These are phyloP conservation scores for Botrytis tulipae DNA, from an alignment of 2,329 filamentous ascomycete species.

Conservation along the genomic window DNA sequence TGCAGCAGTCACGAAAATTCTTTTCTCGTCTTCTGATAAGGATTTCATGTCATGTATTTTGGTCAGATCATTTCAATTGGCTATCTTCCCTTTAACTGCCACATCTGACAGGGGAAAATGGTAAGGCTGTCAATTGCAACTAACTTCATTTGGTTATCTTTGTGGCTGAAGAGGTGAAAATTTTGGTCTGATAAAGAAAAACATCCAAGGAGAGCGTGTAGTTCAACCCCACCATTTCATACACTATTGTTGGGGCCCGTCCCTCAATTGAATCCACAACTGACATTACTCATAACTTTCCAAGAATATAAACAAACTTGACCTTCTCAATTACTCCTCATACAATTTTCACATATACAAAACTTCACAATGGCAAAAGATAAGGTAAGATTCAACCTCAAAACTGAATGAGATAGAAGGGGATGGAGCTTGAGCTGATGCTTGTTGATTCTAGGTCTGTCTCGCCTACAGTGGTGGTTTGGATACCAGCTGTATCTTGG, in stretches of 20 bases:
- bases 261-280: constrained; percentile 16
- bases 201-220: not conserved
- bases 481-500: constrained; percentile 46
- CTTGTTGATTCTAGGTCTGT: constrained; percentile 39
- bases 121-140: not conserved
- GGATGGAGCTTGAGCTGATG: constrained; percentile 24
- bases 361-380: constrained; percentile 33
- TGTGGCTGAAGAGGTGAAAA: constrained; percentile 21
- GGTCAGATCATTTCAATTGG: constrained; percentile 10
- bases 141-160: constrained; percentile 25
- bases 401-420: not conserved
- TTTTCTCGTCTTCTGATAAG: constrained; percentile 13
- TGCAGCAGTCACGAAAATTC: constrained; percentile 9
- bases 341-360: not conserved
- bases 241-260: not conserved
- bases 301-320: not conserved
- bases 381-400: constrained; percentile 26
- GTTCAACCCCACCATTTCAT: constrained; percentile 5
- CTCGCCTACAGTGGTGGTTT: constrained; percentile 47
- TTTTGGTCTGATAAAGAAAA: constrained; percentile 9
- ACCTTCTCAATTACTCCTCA: not conserved
- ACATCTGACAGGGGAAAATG: constrained; percentile 11
- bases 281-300: constrained; percentile 3
- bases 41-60: constrained; percentile 8
- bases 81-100: not conserved